Evolutionary conservation across 2,329 filamentous ascomycete genomes (phyloP).

Genomic region (Beauveria sp.): DNA sequence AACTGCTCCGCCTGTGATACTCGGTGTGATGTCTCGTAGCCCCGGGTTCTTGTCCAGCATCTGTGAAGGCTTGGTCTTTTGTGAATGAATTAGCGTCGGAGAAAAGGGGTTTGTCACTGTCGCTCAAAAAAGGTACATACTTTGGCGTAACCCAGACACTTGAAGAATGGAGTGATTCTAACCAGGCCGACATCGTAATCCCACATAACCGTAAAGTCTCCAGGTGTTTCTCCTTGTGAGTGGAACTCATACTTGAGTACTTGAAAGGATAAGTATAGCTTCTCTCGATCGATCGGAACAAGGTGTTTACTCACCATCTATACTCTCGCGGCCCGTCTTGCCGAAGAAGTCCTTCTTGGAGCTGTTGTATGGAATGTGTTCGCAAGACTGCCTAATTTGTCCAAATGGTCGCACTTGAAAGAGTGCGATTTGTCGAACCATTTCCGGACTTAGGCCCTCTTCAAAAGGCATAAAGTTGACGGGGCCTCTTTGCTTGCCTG

Average conservation of each 20-base stretch:
- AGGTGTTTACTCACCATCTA: slow-evolving; percentile 59
- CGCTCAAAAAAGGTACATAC: slow-evolving; percentile 37
- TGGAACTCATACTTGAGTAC: slow-evolving; percentile 81
- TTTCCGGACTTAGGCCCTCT: slow-evolving; percentile 43
- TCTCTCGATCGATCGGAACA: neutral
- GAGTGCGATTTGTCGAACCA: slow-evolving; percentile 49
- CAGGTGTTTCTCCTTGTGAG: slow-evolving; percentile 53
- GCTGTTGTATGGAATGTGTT: slow-evolving; percentile 89
- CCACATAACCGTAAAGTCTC: slow-evolving; percentile 80
- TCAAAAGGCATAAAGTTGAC: slow-evolving; percentile 73
- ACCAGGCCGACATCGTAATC: slow-evolving; percentile 94
- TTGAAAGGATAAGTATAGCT: slow-evolving; percentile 27
- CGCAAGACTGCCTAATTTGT: slow-evolving; percentile 51
- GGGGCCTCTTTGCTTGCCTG: slow-evolving; percentile 49
- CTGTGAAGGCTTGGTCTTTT: slow-evolving; percentile 78
- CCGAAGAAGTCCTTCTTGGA: slow-evolving; percentile 83
- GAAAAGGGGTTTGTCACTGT: neutral
- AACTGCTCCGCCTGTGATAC: slow-evolving; percentile 88
- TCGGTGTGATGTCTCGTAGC: slow-evolving; percentile 82
- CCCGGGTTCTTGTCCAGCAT: slow-evolving; percentile 72
- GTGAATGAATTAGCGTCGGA: neutral
- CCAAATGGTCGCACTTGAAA: slow-evolving; percentile 62
- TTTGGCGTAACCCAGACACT: slow-evolving; percentile 81
- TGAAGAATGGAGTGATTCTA: slow-evolving; percentile 91
- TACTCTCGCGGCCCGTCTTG: slow-evolving; percentile 80